These are phyloP conservation scores for Citrullus colocynthis DNA, from an alignment of 306 rosid genomes.

Conservation along the genomic window DNA sequence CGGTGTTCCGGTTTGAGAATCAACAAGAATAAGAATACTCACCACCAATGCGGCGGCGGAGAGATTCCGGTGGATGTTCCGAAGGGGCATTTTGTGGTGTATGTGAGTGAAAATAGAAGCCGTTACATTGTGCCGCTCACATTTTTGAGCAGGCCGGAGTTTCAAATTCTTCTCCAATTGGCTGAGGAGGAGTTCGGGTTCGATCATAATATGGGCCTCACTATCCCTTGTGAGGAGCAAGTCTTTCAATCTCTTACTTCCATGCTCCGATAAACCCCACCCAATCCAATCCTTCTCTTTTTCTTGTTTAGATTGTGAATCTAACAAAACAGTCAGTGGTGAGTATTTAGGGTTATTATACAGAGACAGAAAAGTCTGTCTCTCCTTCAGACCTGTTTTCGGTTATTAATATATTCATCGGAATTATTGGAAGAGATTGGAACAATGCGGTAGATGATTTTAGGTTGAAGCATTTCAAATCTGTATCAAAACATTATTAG, in stretches of 20 bases:
- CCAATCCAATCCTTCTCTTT: no score
- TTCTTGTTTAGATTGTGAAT: not conserved
- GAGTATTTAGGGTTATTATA: not conserved
- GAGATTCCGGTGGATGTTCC: slow-evolving; percentile 66
- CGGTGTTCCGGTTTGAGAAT: slow-evolving; percentile 6
- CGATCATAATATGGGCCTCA: slow-evolving; percentile 75
- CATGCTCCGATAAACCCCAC: slow-evolving; percentile 19
- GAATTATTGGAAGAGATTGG: not conserved
- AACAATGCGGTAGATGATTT: not conserved
- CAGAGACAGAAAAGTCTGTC: not conserved
- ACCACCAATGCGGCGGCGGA: slow-evolving; percentile 17
- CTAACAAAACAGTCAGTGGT: not conserved
- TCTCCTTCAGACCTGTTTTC: not conserved
- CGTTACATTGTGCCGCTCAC: slow-evolving; percentile 77
- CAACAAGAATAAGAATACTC: not conserved
- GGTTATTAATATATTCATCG: not conserved
- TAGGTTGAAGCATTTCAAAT: not conserved
- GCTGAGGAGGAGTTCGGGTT: slow-evolving; percentile 96
- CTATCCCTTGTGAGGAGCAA: slow-evolving; percentile 72
- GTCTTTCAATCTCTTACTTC: slow-evolving; percentile 66
- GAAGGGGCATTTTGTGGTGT: slow-evolving; percentile 87
- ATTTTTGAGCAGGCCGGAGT: slow-evolving; percentile 56
- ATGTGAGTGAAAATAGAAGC: slow-evolving; percentile 81
- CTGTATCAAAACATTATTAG: not conserved
- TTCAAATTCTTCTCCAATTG: slow-evolving; percentile 58